A percentile compares a stretch with the other conserved stretches of the same genome.
Conservation (phyloP, 2,329 filamentous ascomycete genomes). For the Mycogone perniciosa region DNA sequence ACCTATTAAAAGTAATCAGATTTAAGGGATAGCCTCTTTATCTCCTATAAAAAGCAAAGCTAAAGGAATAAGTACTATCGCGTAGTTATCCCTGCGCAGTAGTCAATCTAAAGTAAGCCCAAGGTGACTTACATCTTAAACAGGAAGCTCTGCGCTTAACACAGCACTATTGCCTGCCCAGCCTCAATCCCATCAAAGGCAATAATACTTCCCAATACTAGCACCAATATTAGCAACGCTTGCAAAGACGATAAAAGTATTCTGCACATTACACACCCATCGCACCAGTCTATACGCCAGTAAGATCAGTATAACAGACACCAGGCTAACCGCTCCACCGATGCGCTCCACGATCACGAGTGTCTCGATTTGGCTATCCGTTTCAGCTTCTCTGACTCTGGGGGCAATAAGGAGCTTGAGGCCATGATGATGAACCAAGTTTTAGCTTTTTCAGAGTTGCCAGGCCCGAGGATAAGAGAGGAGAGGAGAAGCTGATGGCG, state of each 20-base stretch:
- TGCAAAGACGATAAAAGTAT: conserved; percentile 56
- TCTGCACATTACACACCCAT: conserved; percentile 51
- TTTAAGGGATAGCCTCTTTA: not conserved
- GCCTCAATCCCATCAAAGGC: conserved; percentile 56
- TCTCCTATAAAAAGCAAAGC: not conserved
- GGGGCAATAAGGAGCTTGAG: not conserved
- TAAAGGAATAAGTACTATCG: not conserved
- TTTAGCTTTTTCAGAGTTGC: not conserved
- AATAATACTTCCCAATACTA: conserved; percentile 64
- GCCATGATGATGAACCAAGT: not conserved
- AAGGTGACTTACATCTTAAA: conserved; percentile 57
- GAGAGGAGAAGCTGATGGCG: not conserved
- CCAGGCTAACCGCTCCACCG: conserved; percentile 47
- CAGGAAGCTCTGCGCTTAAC: conserved; percentile 53
- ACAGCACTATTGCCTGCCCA: conserved; percentile 52
- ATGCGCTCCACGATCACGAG: conserved; percentile 46
- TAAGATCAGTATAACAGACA: conserved; percentile 46
- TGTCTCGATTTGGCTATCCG: conserved; percentile 30
- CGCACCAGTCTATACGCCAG: conserved; percentile 45
- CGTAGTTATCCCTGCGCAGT: no score
- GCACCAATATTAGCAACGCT: conserved; percentile 54
- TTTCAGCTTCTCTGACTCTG: conserved; percentile 26
- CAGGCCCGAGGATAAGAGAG: not conserved
- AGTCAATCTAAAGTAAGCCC: not conserved
- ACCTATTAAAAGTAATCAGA: conserved; percentile 41